Conservation (phyloP, 179 eudicot species). For the Heliamphora pulchella region DNA sequence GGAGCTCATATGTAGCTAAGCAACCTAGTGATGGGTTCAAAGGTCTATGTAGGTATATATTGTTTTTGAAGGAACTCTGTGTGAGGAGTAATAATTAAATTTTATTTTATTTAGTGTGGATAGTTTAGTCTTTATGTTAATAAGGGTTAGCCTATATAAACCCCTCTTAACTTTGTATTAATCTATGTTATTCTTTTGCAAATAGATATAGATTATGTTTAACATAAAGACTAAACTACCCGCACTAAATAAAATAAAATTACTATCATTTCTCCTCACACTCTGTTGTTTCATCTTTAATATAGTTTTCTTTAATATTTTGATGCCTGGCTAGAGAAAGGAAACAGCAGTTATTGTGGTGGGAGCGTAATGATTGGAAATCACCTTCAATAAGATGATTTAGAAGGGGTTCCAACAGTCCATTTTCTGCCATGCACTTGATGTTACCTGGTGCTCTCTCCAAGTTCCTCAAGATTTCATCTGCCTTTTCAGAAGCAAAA, state of each 20-base stretch:
- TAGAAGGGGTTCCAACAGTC: conserved; percentile 65
- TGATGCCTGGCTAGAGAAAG: background rate
- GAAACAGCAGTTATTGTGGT: background rate
- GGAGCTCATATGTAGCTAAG: background rate
- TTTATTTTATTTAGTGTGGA: too few species aligned
- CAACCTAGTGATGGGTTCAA: background rate
- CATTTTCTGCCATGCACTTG: conserved; percentile 83
- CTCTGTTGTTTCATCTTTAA: background rate
- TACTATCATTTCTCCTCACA: too few species aligned
- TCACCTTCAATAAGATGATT: conserved; percentile 60
- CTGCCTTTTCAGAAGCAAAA: conserved; percentile 66
- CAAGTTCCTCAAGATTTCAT: conserved; percentile 55
- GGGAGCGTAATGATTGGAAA: background rate
- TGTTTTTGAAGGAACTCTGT: background rate
- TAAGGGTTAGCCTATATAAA: too few species aligned
- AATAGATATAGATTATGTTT: too few species aligned
- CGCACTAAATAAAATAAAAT: too few species aligned
- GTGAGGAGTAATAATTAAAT: too few species aligned
- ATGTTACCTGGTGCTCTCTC: conserved; percentile 52
- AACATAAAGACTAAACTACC: too few species aligned
- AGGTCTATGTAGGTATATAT: background rate
- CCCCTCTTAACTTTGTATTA: too few species aligned
- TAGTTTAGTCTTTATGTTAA: too few species aligned
- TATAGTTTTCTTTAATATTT: background rate
- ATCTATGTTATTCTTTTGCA: too few species aligned